Conservation (phyloP, 2,329 filamentous ascomycete species). For the Thermomyces lanuginosus region DNA sequence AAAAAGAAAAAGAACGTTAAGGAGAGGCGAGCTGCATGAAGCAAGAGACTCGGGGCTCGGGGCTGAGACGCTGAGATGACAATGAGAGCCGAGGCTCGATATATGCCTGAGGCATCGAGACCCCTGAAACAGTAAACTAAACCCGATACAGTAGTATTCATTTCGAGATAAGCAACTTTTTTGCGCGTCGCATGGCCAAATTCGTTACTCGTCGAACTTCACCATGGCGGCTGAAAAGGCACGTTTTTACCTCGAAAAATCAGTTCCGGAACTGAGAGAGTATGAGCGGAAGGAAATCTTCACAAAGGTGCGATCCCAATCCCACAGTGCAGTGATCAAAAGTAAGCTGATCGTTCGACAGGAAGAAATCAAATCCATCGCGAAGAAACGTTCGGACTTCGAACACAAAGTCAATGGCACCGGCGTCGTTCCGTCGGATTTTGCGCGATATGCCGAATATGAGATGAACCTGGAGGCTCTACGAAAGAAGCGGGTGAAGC, state of each 20-base stretch:
- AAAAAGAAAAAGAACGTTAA: slow-evolving; percentile 7
- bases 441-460: slow-evolving; percentile 63
- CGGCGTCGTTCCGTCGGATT: slow-evolving; percentile 60
- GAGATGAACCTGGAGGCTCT: slow-evolving; percentile 55
- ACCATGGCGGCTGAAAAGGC: slow-evolving; percentile 83
- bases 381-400: slow-evolving; percentile 79
- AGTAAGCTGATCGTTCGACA: slow-evolving; percentile 21
- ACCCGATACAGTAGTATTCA: too few species aligned
- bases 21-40: slow-evolving; percentile 1
- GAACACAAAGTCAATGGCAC: slow-evolving; percentile 81
- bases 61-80: too few species aligned
- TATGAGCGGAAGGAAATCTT: slow-evolving; percentile 89
- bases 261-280: slow-evolving; percentile 79
- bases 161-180: too few species aligned
- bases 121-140: too few species aligned
- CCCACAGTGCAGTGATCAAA: slow-evolving; percentile 1
- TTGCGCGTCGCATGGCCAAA: too few species aligned
- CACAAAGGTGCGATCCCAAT: slow-evolving; percentile 40
- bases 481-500: slow-evolving; percentile 64
- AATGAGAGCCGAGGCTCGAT: too few species aligned
- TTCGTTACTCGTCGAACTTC: slow-evolving; percentile 8
- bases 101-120: too few species aligned
- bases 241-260: slow-evolving; percentile 83
- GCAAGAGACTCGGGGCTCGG: slow-evolving; percentile 2
- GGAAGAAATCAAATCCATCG: slow-evolving; percentile 80